A percentile compares a stretch with the other conserved stretches of the same genome.
Evolutionary conservation across 2,329 filamentous ascomycete genomes (phyloP).

Genomic region (Cladosporium oxysporum): DNA sequence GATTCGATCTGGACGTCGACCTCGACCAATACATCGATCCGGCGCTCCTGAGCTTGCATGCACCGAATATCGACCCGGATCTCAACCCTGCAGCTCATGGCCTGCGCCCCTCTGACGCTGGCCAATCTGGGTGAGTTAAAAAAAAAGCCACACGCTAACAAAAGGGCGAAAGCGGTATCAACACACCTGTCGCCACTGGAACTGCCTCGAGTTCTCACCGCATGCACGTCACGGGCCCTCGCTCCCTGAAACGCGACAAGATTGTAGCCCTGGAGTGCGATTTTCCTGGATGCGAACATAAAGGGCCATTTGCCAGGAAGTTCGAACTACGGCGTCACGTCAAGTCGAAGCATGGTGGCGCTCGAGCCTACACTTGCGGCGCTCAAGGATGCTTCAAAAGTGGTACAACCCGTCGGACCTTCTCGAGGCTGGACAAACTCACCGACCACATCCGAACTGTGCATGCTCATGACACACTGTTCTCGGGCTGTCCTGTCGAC

Average conservation of each 20-base stretch:
- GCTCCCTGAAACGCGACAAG: background rate
- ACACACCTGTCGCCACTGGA: too few relatives aligned
- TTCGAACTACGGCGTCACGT: background rate
- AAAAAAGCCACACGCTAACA: slow-evolving; percentile 1
- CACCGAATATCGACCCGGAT: background rate
- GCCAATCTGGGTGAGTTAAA: background rate
- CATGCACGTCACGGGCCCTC: background rate
- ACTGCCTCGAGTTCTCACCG: too few relatives aligned
- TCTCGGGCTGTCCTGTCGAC: background rate
- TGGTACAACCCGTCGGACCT: background rate
- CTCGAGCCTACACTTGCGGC: background rate
- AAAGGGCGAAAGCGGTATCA: too few relatives aligned
- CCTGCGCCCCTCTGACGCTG: background rate
- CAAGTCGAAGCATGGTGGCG: background rate
- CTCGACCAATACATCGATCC: background rate
- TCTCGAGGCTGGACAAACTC: background rate
- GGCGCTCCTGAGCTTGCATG: background rate
- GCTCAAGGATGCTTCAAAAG: background rate
- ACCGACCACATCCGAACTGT: background rate
- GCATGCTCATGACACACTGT: background rate
- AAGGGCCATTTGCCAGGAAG: background rate
- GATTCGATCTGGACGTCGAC: background rate
- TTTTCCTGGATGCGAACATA: background rate
- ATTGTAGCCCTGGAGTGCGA: background rate
- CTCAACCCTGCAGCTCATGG: background rate